phyloP scores from a whole-genome alignment of 192 early-diverging fungal species.

The Umbelopsis sp. region DNA sequence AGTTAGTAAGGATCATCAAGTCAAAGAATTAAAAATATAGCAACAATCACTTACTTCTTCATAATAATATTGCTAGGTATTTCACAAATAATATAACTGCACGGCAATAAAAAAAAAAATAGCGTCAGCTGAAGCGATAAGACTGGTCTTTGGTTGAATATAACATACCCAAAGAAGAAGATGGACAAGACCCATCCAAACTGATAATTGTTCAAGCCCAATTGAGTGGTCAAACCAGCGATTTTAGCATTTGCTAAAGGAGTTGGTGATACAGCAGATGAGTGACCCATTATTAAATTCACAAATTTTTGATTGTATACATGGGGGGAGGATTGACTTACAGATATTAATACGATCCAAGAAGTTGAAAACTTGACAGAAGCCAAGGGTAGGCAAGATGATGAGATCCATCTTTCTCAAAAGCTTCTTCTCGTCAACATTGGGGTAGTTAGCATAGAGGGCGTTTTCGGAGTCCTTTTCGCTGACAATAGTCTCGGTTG shows the following conservation, averaged over 20 bases:
- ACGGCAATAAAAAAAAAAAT: no score
- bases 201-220: slow-evolving; percentile 39
- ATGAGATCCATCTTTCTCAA: slow-evolving; percentile 19
- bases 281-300: background rate
- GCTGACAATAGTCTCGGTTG: background rate
- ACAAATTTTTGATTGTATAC: background rate
- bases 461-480: background rate
- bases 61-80: slow-evolving; percentile 69
- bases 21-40: background rate
- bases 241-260: slow-evolving; percentile 58
- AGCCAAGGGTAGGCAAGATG: slow-evolving; percentile 12
- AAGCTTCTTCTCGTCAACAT: slow-evolving; percentile 15
- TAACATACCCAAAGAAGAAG: slow-evolving; percentile 63
- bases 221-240: slow-evolving; percentile 43
- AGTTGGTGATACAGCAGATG: slow-evolving; percentile 22
- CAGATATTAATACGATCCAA: slow-evolving; percentile 22
- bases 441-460: background rate
- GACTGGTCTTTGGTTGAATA: no score
- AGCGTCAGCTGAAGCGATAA: background rate
- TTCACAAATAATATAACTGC: slow-evolving; percentile 65
- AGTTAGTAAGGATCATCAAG: background rate
- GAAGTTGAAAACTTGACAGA: slow-evolving; percentile 20
- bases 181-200: slow-evolving; percentile 66
- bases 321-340: background rate
- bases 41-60: slow-evolving; percentile 27